These are phyloP conservation scores for Symbiotaphrina buchneri DNA, from an alignment of 495 filamentous ascomycete genomes.

Conservation along the genomic window DNA sequence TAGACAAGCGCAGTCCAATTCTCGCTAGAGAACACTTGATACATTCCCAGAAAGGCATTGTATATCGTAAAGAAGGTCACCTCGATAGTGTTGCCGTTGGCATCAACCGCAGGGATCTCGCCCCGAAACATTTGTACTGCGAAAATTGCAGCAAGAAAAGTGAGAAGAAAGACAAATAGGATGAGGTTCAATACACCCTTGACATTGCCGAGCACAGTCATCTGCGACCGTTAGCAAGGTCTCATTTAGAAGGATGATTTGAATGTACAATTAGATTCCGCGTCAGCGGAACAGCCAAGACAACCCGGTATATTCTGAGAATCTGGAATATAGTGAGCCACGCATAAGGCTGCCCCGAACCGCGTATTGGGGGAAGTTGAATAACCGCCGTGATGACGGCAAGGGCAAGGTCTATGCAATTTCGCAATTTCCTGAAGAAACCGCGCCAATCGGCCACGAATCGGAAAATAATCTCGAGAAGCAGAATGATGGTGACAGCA, in stretches of 20 bases:
- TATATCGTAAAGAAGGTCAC: constrained; percentile 78
- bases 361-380: constrained; percentile 58
- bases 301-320: constrained; percentile 73
- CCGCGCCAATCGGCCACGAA: constrained; percentile 55
- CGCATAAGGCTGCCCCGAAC: constrained; percentile 55
- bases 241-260: neutral
- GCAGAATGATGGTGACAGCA: constrained; percentile 54
- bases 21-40: constrained; percentile 91
- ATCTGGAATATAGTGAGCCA: constrained; percentile 93
- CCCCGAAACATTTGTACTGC: constrained; percentile 85
- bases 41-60: constrained; percentile 95
- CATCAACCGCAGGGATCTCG: constrained; percentile 39
- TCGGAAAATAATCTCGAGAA: constrained; percentile 63
- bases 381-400: constrained; percentile 68
- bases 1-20: constrained; percentile 87
- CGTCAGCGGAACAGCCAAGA: constrained; percentile 72
- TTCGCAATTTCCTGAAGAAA: constrained; percentile 49
- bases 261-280: constrained; percentile 49
- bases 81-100: constrained; percentile 27
- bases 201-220: constrained; percentile 75
- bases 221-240: constrained; percentile 7
- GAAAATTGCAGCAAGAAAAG: constrained; percentile 82
- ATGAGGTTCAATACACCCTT: constrained; percentile 85
- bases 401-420: constrained; percentile 60
- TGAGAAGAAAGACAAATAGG: constrained; percentile 87